Percentiles rank a stretch among this genome's conserved stretches.
Evolutionary conservation across 2,329 filamentous ascomycete species (phyloP).

Genomic region (Penicillium frequentans): DNA sequence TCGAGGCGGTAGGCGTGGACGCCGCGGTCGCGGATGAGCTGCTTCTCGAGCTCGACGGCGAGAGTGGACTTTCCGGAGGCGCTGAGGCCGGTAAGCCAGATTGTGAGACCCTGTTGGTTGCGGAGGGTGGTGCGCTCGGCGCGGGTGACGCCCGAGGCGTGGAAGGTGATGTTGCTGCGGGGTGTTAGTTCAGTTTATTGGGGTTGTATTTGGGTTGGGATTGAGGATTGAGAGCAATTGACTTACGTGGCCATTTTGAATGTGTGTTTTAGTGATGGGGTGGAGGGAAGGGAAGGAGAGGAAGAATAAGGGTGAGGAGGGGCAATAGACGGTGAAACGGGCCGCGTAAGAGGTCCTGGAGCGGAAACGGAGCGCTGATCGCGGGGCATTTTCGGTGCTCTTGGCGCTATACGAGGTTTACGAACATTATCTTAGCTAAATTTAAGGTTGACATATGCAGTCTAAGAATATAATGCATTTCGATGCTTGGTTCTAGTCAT

Average conservation of each 20-base stretch:
- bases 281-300: neutral
- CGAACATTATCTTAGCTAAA: neutral
- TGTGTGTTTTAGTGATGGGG: slow-evolving; percentile 8
- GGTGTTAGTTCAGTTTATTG: neutral
- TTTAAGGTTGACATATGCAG: neutral
- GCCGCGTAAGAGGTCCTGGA: slow-evolving; percentile 16
- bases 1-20: slow-evolving; percentile 89
- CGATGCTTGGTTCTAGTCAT: neutral
- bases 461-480: neutral
- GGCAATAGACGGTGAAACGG: slow-evolving; percentile 16
- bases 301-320: slow-evolving; percentile 11
- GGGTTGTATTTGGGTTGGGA: neutral
- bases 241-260: slow-evolving; percentile 39
- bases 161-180: slow-evolving; percentile 49
- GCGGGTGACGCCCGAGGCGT: slow-evolving; percentile 44
- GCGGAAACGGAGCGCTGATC: slow-evolving; percentile 22
- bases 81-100: slow-evolving; percentile 97
- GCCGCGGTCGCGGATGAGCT: slow-evolving; percentile 73
- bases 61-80: slow-evolving; percentile 97
- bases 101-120: slow-evolving; percentile 85
- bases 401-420: slow-evolving; percentile 5
- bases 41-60: slow-evolving; percentile 93
- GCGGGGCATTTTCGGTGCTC: slow-evolving; percentile 19
- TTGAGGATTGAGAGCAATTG: neutral
- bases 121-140: slow-evolving; percentile 51